These are phyloP conservation scores for Aquilaria malaccensis DNA, from an alignment of 345 rosid species.

Conservation along the genomic window DNA sequence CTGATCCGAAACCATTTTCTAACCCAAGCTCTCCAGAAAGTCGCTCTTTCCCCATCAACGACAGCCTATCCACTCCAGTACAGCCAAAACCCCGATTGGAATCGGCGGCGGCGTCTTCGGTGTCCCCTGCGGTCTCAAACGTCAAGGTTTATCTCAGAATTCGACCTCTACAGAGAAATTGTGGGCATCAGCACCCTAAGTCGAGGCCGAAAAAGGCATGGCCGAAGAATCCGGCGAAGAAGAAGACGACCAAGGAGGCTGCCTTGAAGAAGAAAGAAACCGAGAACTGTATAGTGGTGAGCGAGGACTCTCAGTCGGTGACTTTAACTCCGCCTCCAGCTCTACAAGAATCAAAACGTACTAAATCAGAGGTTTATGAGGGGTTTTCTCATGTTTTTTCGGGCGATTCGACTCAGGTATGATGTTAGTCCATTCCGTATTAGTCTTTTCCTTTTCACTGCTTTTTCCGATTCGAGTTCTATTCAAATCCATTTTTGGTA, in stretches of 20 bases:
- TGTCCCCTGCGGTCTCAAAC: conserved; percentile 25
- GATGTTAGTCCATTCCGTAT: neutral
- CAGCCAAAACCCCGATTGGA: conserved; percentile 16
- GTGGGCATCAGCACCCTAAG: conserved; percentile 12
- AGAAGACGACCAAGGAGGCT: conserved; percentile 19
- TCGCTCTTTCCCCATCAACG: conserved; percentile 57
- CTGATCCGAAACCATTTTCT: conserved; percentile 10
- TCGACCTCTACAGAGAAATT: conserved; percentile 28
- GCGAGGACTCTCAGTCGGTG: conserved; percentile 54
- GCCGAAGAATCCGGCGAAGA: conserved; percentile 57
- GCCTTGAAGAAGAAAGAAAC: conserved; percentile 24
- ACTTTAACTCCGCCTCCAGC: conserved; percentile 51
- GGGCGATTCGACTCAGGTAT: conserved; percentile 63
- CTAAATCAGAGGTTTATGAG: conserved; percentile 64
- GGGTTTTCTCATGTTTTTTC: conserved; percentile 87
- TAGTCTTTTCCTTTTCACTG: neutral
- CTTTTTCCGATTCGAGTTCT: neutral
- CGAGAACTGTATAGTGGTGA: conserved; percentile 38
- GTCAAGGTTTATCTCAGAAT: conserved; percentile 67
- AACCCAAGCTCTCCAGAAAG: conserved; percentile 24
- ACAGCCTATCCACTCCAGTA: conserved; percentile 38
- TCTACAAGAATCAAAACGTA: conserved; percentile 57
- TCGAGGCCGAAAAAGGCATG: conserved; percentile 46
- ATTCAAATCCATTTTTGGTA: conserved; percentile 12
- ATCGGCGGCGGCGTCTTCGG: neutral